Evolutionary conservation across 352 stramenopile genomes (phyloP).

Genomic region (Pythium pectinolyticum): DNA sequence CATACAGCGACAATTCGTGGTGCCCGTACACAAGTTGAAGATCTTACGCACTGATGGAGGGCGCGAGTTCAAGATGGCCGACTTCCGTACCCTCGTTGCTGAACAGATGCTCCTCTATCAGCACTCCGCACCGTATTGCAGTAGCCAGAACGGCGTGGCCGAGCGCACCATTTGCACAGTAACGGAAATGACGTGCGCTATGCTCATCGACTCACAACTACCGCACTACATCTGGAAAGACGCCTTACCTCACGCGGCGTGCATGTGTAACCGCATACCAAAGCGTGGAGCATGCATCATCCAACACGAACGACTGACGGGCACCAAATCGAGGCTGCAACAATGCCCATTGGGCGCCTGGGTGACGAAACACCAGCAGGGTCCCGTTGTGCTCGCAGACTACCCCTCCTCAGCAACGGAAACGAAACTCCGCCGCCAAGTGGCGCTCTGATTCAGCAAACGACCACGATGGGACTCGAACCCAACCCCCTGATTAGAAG

Average conservation of each 20-base stretch:
- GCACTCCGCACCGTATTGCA: slow-evolving; percentile 6
- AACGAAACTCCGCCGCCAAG: no score
- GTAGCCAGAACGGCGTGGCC: slow-evolving; percentile 24
- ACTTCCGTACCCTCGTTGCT: slow-evolving; percentile 1
- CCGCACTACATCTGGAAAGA: no score
- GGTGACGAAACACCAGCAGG: no score
- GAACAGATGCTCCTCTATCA: slow-evolving; percentile 18
- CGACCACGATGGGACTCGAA: no score
- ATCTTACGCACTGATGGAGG: slow-evolving; percentile 21
- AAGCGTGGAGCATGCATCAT: no score
- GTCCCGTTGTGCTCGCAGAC: no score
- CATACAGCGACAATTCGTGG: not conserved
- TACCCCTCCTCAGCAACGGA: no score
- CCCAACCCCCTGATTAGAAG: no score
- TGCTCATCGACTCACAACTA: slow-evolving; percentile 22
- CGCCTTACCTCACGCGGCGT: not conserved
- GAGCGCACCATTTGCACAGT: slow-evolving; percentile 24
- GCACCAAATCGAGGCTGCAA: not conserved
- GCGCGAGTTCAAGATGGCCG: slow-evolving; percentile 13
- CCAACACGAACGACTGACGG: no score
- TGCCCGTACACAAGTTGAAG: not conserved
- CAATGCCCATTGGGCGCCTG: no score
- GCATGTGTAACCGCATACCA: not conserved
- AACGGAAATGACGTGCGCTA: slow-evolving; percentile 14
- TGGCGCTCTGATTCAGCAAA: no score